Percentiles rank a stretch among this genome's conserved stretches.
phyloP scores from a whole-genome alignment of 2,329 filamentous ascomycete genomes.

The Chrysoporthe austroafricana region DNA sequence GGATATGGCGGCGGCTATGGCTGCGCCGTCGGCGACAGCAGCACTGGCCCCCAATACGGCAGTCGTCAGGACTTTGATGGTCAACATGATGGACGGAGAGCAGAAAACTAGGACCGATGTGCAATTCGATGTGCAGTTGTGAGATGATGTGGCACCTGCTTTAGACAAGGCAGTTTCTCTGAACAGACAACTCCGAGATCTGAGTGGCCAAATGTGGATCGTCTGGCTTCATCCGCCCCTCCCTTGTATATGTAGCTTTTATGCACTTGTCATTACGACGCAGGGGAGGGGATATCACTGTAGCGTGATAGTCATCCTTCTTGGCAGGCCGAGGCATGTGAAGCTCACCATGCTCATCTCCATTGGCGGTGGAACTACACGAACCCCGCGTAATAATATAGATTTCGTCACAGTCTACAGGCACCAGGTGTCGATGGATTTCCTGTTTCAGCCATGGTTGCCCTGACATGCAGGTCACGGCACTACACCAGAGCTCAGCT shows the following conservation, averaged over 20 bases:
- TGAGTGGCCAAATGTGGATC: background rate
- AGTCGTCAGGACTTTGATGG: conserved; percentile 14
- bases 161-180: background rate
- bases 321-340: background rate
- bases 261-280: background rate
- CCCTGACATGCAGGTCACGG: background rate
- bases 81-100: conserved; percentile 14
- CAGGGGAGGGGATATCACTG: background rate
- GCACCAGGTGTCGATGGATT: conserved; percentile 5
- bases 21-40: conserved; percentile 39
- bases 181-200: background rate
- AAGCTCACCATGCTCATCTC: background rate
- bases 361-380: background rate
- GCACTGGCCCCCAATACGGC: conserved; percentile 8
- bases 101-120: background rate
- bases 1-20: conserved; percentile 42
- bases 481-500: background rate
- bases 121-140: background rate
- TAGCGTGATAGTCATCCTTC: background rate
- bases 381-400: background rate
- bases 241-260: background rate
- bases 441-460: conserved; percentile 4
- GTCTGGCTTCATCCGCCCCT: background rate
- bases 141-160: background rate
- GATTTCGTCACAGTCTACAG: background rate